Evolutionary conservation across 2,329 filamentous ascomycete species (phyloP).

Genomic region (Verticillium longisporum): DNA sequence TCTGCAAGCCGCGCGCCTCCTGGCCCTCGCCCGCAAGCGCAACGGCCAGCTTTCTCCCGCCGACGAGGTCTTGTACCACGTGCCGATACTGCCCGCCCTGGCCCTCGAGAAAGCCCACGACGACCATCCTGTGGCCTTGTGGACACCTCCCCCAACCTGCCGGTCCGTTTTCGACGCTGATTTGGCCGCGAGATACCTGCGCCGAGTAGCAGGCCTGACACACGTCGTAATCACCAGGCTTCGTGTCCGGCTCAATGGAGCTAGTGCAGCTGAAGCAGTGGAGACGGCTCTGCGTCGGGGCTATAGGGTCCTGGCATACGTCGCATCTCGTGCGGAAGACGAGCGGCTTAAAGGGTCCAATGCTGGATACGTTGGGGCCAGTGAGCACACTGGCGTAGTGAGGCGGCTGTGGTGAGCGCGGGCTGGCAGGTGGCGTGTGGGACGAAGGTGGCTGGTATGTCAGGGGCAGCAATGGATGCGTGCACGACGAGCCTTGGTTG

Average conservation of each 20-base stretch:
- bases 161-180: constrained; percentile 69
- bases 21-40: constrained; percentile 51
- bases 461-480: constrained; percentile 72
- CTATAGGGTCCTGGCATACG: constrained; percentile 67
- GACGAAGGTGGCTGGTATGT: constrained; percentile 46
- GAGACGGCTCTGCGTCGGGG: constrained; percentile 61
- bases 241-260: constrained; percentile 34
- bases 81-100: constrained; percentile 61
- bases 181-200: constrained; percentile 54
- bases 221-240: constrained; percentile 76
- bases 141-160: constrained; percentile 76
- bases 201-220: constrained; percentile 72
- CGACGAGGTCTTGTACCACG: constrained; percentile 67
- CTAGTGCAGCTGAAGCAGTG: constrained; percentile 74
- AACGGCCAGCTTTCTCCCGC: constrained; percentile 63
- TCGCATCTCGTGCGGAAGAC: constrained; percentile 73
- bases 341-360: constrained; percentile 58
- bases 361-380: constrained; percentile 35
- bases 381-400: constrained; percentile 39
- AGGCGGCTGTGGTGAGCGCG: constrained; percentile 35
- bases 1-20: constrained; percentile 29
- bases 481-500: constrained; percentile 73
- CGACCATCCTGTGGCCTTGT: constrained; percentile 75
- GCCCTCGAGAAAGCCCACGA: constrained; percentile 68
- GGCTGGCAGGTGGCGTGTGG: constrained; percentile 29